Conservation (phyloP, 768 basidiomycete species). For the Strobilomyces dryophilus region DNA sequence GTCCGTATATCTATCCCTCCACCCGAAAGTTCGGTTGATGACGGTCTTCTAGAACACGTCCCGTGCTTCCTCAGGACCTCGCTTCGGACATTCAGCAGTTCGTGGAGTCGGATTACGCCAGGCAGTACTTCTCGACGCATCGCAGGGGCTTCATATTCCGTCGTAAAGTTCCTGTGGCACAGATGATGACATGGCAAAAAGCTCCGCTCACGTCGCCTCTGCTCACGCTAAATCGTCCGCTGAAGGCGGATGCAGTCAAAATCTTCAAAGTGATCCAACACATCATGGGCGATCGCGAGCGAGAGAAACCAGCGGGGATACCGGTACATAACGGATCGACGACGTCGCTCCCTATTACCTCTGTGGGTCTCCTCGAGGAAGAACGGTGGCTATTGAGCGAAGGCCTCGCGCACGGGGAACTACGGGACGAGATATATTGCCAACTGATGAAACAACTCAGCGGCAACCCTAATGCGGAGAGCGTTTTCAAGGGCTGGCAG, state of each 20-base stretch:
- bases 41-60: constrained; percentile 54
- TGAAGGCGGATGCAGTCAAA: constrained; percentile 76
- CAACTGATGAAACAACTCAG: constrained; percentile 91
- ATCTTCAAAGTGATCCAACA: constrained; percentile 88
- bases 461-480: constrained; percentile 78
- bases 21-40: constrained; percentile 3
- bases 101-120: constrained; percentile 80
- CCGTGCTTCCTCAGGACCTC: constrained; percentile 74
- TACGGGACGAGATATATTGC: constrained; percentile 92
- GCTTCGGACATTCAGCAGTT: constrained; percentile 85
- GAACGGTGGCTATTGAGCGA: constrained; percentile 82
- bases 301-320: constrained; percentile 53
- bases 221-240: constrained; percentile 58
- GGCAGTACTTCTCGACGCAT: constrained; percentile 86
- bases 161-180: constrained; percentile 74
- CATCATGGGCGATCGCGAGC: constrained; percentile 90
- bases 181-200: constrained; percentile 93
- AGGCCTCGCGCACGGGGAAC: constrained; percentile 74
- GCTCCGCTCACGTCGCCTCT: constrained; percentile 68
- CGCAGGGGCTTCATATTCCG: constrained; percentile 86
- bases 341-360: constrained; percentile 40
- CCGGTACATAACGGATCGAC: constrained; percentile 43
- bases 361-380: constrained; percentile 63
- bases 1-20: constrained; percentile 37
- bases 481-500: constrained; percentile 90